These are phyloP conservation scores for Kalmusia sp. DNA, from an alignment of 2,329 filamentous ascomycete genomes.

Conservation along the genomic window DNA sequence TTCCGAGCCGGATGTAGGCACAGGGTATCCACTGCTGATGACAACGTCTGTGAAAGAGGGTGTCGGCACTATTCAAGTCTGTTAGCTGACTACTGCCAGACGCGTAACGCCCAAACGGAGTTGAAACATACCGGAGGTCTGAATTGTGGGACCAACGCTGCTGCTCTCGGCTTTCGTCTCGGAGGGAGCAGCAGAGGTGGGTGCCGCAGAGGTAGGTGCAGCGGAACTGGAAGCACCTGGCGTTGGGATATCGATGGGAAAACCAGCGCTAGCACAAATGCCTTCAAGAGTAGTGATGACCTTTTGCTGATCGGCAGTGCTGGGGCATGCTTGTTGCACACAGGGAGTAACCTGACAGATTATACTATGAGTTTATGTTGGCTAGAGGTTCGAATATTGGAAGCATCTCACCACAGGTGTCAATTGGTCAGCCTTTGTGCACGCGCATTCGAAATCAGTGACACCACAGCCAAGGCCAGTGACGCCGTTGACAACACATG, in stretches of 20 bases:
- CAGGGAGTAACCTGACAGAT: constrained; percentile 52
- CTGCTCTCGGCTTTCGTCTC: neutral
- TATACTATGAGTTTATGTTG: neutral
- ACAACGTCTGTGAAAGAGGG: constrained; percentile 10
- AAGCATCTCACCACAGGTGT: constrained; percentile 23
- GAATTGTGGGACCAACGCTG: constrained; percentile 3
- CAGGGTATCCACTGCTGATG: constrained; percentile 3
- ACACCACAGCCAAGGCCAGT: constrained; percentile 48
- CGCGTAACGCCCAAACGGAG: too few relatives aligned
- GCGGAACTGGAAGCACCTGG: constrained; percentile 6
- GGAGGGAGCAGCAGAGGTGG: neutral
- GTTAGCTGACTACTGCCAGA: neutral
- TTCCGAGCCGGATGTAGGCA: neutral
- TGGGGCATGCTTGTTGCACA: constrained; percentile 48
- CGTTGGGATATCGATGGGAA: constrained; percentile 22
- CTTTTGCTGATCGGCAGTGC: constrained; percentile 42
- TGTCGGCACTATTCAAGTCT: neutral
- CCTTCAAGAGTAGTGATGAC: constrained; percentile 26
- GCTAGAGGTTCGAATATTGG: neutral
- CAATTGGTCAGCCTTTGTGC: constrained; percentile 49
- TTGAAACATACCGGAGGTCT: constrained; percentile 2
- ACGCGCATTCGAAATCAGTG: constrained; percentile 57
- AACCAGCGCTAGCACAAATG: constrained; percentile 35
- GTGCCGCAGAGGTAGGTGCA: constrained; percentile 6
- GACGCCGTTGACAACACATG: constrained; percentile 23